Evolutionary conservation across 2,329 filamentous ascomycete genomes (phyloP).

Genomic region (Phoma herbarum): DNA sequence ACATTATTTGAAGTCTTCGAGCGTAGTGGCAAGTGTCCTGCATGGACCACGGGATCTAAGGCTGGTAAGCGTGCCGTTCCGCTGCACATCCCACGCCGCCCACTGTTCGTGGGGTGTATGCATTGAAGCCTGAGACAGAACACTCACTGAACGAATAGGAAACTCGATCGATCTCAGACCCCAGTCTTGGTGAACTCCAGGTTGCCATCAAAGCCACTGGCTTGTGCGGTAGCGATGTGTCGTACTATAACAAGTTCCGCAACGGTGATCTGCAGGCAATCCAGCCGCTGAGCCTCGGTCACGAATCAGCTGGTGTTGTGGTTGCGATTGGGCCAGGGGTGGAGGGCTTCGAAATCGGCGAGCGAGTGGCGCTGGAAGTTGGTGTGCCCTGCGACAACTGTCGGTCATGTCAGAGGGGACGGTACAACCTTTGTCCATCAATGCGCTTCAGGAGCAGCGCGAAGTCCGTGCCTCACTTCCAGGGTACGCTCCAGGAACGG

Average conservation of each 20-base stretch:
- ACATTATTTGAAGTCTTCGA: conserved; percentile 50
- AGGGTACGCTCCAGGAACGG: conserved; percentile 55
- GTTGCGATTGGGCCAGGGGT: conserved; percentile 51
- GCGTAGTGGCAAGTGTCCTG: conserved; percentile 53
- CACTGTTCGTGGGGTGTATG: conserved; percentile 45
- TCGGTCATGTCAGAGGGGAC: conserved; percentile 53
- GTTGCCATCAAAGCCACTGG: conserved; percentile 71
- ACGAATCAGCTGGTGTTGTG: conserved; percentile 53
- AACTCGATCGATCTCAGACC: conserved; percentile 63
- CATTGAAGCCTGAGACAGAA: conserved; percentile 24
- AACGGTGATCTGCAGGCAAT: conserved; percentile 75
- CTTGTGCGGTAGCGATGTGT: conserved; percentile 75
- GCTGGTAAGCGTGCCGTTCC: conserved; percentile 51
- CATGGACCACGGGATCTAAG: conserved; percentile 55
- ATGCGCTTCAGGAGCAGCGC: conserved; percentile 56
- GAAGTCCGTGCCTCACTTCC: conserved; percentile 55
- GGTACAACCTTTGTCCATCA: conserved; percentile 54
- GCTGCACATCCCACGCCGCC: conserved; percentile 46
- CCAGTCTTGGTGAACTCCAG: conserved; percentile 67
- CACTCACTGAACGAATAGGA: conserved; percentile 56
- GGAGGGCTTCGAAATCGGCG: conserved; percentile 50
- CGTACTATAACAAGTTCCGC: conserved; percentile 76
- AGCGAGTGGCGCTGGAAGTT: conserved; percentile 54
- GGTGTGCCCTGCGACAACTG: conserved; percentile 55
- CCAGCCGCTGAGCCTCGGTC: conserved; percentile 67